Evolutionary conservation across 129 eudicot genomes (phyloP).

Genomic region (Centella asiatica): DNA sequence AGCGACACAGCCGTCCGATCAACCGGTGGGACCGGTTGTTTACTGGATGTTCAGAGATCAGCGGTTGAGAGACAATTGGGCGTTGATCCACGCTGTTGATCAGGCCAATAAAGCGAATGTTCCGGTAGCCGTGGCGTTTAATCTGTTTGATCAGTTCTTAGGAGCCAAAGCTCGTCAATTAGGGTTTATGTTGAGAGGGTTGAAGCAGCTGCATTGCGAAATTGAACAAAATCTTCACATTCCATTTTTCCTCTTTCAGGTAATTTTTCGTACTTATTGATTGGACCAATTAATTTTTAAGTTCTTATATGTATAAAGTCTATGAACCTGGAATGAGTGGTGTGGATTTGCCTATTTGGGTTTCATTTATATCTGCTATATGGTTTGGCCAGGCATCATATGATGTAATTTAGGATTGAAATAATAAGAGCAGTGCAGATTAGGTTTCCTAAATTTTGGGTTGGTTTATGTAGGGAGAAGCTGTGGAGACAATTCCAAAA

Average conservation of each 20-base stretch:
- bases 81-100: constrained; percentile 85
- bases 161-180: constrained; percentile 91
- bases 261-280: background rate
- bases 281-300: background rate
- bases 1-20: constrained; percentile 24
- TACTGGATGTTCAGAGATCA: constrained; percentile 99
- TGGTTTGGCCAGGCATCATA: background rate
- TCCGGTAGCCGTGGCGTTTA: constrained; percentile 83
- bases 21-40: constrained; percentile 77
- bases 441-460: background rate
- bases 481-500: constrained; percentile 73
- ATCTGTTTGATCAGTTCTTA: constrained; percentile 67
- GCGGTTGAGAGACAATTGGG: constrained; percentile 88
- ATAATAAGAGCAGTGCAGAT: background rate
- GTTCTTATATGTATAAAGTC: background rate
- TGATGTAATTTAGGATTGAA: background rate
- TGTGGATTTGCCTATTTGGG: background rate
- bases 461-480: constrained; percentile 66
- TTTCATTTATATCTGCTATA: background rate
- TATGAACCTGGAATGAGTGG: too few relatives aligned
- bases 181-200: constrained; percentile 93
- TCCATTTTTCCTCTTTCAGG: constrained; percentile 89
- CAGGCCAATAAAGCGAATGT: constrained; percentile 67
- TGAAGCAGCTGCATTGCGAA: constrained; percentile 37
- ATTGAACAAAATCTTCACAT: constrained; percentile 39